Conservation (phyloP, 495 filamentous ascomycete genomes). For the Cryomyces antarcticus region DNA sequence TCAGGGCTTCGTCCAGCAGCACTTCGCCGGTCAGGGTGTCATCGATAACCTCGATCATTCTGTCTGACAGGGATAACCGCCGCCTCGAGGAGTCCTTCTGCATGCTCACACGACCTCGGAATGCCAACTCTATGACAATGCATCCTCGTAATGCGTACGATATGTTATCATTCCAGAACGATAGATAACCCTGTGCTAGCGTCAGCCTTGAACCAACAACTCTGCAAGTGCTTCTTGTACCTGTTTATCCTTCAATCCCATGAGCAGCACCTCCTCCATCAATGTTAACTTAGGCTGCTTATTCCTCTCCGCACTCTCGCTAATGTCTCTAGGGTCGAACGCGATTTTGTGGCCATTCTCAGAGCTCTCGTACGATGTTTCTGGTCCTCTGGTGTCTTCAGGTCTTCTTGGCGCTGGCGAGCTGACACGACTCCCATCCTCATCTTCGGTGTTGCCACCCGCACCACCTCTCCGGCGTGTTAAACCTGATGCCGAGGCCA, state of each 20-base stretch:
- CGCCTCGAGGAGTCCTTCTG: constrained; percentile 86
- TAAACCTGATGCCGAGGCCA: constrained; percentile 23
- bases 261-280: constrained; percentile 91
- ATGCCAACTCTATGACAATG: constrained; percentile 92
- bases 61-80: constrained; percentile 79
- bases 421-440: constrained; percentile 39
- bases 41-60: constrained; percentile 89
- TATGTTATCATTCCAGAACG: constrained; percentile 99
- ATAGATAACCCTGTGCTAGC: constrained; percentile 63
- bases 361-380: constrained; percentile 77
- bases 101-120: constrained; percentile 93
- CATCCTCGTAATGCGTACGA: constrained; percentile 93
- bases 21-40: constrained; percentile 95
- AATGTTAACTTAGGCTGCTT: constrained; percentile 96
- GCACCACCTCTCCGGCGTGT: constrained; percentile 57
- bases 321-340: constrained; percentile 91
- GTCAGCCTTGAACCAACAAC: constrained; percentile 1
- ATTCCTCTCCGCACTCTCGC: constrained; percentile 85
- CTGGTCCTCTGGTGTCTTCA: constrained; percentile 46
- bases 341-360: constrained; percentile 98
- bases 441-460: constrained; percentile 34
- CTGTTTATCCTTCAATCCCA: constrained; percentile 97
- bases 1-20: constrained; percentile 89
- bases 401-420: constrained; percentile 43
- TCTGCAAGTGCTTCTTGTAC: constrained; percentile 25